Percentiles rank a stretch among this genome's conserved stretches.
Conservation (phyloP, 2,329 filamentous ascomycete genomes). For the Camptophora hylomeconis region DNA sequence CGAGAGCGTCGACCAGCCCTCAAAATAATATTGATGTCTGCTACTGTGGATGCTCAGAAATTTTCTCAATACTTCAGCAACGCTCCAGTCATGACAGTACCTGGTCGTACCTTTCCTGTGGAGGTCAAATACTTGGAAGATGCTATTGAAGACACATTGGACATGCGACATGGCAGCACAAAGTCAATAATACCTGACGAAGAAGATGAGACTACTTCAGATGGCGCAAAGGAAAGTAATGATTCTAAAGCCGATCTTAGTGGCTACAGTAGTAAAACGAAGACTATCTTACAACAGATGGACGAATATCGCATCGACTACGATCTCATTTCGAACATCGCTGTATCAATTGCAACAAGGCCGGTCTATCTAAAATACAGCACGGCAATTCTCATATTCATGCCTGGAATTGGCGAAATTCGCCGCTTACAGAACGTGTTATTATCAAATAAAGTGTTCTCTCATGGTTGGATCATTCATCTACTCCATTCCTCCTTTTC, state of each 20-base stretch:
- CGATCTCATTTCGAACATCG: slow-evolving; percentile 67
- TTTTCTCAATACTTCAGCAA: slow-evolving; percentile 75
- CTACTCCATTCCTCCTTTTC: slow-evolving; percentile 89
- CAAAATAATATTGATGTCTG: slow-evolving; percentile 94
- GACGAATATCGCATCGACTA: slow-evolving; percentile 91
- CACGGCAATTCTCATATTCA: slow-evolving; percentile 84
- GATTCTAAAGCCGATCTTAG: slow-evolving; percentile 5
- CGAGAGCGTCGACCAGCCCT: slow-evolving; percentile 64
- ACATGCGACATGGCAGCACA: slow-evolving; percentile 47
- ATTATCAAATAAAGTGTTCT: slow-evolving; percentile 61
- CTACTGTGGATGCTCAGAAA: slow-evolving; percentile 81
- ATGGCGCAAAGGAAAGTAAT: slow-evolving; percentile 33
- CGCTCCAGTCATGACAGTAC: slow-evolving; percentile 79
- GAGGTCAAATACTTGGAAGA: slow-evolving; percentile 82
- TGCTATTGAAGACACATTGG: slow-evolving; percentile 75
- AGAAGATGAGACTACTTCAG: slow-evolving; percentile 26
- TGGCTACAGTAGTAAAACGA: slow-evolving; percentile 61
- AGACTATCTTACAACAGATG: slow-evolving; percentile 59
- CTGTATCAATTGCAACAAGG: slow-evolving; percentile 61
- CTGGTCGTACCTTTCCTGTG: slow-evolving; percentile 87
- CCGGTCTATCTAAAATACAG: slow-evolving; percentile 58
- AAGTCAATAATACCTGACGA: slow-evolving; percentile 17
- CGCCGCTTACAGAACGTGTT: slow-evolving; percentile 77
- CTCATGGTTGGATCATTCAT: slow-evolving; percentile 69
- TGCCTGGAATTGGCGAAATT: slow-evolving; percentile 91